Evolutionary conservation across 176 grass and related monocot species (phyloP).

Genomic region (Pontederia crassipes): DNA sequence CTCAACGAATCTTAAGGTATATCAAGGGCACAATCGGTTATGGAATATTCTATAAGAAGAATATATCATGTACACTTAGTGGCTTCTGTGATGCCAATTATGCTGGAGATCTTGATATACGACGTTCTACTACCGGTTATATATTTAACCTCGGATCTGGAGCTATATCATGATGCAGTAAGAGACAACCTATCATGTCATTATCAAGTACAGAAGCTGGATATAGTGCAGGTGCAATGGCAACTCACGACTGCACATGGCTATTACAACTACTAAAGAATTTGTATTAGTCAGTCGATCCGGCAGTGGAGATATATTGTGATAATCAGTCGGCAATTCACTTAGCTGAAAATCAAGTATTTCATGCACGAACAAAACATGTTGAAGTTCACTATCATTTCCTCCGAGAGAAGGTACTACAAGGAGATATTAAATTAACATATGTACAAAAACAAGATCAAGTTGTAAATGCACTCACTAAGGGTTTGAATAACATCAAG

Average conservation of each 20-base stretch:
- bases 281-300: not conserved
- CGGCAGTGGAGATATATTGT: too few relatives aligned
- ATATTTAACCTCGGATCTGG: not conserved
- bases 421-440: too few relatives aligned
- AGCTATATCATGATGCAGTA: constrained; percentile 4
- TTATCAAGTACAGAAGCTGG: not conserved
- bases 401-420: too few relatives aligned
- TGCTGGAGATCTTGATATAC: not conserved
- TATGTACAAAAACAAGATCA: too few relatives aligned
- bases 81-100: constrained; percentile 2
- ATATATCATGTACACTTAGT: not conserved
- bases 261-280: not conserved
- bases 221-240: not conserved
- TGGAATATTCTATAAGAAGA: not conserved
- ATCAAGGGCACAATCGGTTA: constrained; percentile 10
- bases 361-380: too few relatives aligned
- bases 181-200: not conserved
- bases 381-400: too few relatives aligned
- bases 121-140: not conserved
- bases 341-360: too few relatives aligned
- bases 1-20: constrained; percentile 4
- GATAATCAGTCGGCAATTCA: too few relatives aligned
- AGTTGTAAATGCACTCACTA: too few relatives aligned
- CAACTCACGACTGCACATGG: not conserved
- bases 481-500: too few relatives aligned